A percentile compares a stretch with the other conserved stretches of the same genome.
Evolutionary conservation across 306 rosid species (phyloP).

Genomic region (Pachyrhizus erosus): DNA sequence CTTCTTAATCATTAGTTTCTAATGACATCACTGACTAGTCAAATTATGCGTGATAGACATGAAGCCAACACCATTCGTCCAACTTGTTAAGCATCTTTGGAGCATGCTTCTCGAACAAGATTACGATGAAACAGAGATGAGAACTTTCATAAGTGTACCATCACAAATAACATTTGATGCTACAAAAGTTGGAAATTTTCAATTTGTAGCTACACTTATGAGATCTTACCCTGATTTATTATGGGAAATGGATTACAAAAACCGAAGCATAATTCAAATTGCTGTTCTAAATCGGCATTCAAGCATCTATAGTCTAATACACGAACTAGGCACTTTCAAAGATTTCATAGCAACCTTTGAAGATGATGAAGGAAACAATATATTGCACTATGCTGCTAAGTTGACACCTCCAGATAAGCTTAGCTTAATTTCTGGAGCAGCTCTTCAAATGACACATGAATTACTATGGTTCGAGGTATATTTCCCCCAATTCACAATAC

Average conservation of each 20-base stretch:
- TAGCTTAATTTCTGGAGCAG: conserved; percentile 45
- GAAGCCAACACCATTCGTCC: conserved; percentile 14
- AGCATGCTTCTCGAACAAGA: background rate
- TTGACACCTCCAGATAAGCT: conserved; percentile 47
- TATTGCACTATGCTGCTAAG: conserved; percentile 52
- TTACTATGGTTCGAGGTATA: conserved; percentile 56
- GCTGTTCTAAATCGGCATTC: conserved; percentile 54
- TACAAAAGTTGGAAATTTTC: conserved; percentile 49
- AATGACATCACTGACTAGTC: background rate
- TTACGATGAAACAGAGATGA: conserved; percentile 8
- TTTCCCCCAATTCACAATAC: background rate
- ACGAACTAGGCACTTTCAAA: conserved; percentile 41
- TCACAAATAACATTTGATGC: conserved; percentile 47
- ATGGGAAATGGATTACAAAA: conserved; percentile 44
- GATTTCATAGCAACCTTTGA: conserved; percentile 33
- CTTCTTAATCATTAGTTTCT: background rate
- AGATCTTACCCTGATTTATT: conserved; percentile 48
- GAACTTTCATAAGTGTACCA: conserved; percentile 40
- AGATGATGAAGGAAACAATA: conserved; percentile 42
- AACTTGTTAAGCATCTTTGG: conserved; percentile 51
- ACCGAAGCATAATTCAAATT: conserved; percentile 50
- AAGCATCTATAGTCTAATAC: conserved; percentile 42
- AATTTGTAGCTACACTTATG: conserved; percentile 45
- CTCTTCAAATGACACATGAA: conserved; percentile 56
- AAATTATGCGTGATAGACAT: conserved; percentile 16